Conservation (phyloP, 768 basidiomycete genomes). For the Dendrothele bispora region DNA sequence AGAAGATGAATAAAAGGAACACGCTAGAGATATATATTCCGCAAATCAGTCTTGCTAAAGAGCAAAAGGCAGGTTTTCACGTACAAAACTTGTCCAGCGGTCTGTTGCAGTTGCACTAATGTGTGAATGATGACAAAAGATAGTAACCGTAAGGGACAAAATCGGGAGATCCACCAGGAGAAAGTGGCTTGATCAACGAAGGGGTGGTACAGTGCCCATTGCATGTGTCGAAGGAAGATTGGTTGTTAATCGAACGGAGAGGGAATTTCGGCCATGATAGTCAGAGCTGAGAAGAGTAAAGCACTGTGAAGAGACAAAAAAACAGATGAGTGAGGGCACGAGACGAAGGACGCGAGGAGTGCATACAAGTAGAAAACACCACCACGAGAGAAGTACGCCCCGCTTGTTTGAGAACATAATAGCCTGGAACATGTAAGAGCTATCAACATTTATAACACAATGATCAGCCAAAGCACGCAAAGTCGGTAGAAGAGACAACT, state of each 20-base stretch:
- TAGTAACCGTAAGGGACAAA: conserved; percentile 42
- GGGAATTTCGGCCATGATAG: conserved; percentile 64
- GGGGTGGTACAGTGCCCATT: conserved; percentile 62
- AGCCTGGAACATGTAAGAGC: no score
- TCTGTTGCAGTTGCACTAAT: conserved; percentile 52
- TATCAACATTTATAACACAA: no score
- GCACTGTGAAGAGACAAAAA: conserved; percentile 35
- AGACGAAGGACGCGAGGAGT: conserved; percentile 8
- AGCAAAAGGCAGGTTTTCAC: conserved; percentile 18
- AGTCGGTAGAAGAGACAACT: conserved; percentile 5
- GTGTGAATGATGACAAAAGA: conserved; percentile 62
- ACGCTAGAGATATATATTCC: conserved; percentile 36
- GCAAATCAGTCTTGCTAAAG: background rate
- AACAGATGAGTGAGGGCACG: background rate
- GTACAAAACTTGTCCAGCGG: conserved; percentile 65
- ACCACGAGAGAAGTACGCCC: conserved; percentile 70
- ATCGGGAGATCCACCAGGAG: conserved; percentile 61
- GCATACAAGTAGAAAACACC: conserved; percentile 76
- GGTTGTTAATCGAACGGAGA: conserved; percentile 54
- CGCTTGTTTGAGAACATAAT: conserved; percentile 56
- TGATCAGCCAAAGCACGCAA: conserved; percentile 17
- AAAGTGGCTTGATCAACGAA: conserved; percentile 55
- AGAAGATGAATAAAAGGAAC: conserved; percentile 56
- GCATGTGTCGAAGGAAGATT: conserved; percentile 54
- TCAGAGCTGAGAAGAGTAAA: conserved; percentile 56